Percentiles rank a stretch among this genome's conserved stretches.
These are phyloP conservation scores for Phytomonas serpens DNA, from an alignment of 208 protist species.

Conservation along the genomic window DNA sequence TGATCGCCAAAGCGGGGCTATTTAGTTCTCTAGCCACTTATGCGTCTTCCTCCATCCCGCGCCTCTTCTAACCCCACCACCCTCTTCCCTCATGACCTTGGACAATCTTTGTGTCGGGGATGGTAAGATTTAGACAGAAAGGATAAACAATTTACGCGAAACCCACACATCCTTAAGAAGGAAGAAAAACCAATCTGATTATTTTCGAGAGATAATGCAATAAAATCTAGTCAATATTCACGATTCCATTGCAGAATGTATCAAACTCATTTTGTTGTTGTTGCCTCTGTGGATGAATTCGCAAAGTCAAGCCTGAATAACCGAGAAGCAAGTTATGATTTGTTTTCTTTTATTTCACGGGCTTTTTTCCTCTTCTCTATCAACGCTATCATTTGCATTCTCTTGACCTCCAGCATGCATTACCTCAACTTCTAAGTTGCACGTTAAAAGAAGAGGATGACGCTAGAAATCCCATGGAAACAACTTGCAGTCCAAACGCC, in stretches of 20 bases:
- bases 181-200: not conserved
- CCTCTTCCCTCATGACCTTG: not conserved
- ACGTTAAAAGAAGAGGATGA: not conserved
- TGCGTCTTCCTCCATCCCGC: too few relatives aligned
- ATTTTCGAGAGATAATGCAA: not conserved
- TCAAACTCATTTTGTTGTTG: not conserved
- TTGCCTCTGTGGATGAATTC: not conserved
- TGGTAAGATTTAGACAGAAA: not conserved
- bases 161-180: not conserved
- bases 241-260: not conserved
- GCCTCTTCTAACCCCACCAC: too few relatives aligned
- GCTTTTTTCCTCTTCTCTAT: not conserved
- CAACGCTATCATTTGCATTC: not conserved
- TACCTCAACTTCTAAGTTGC: not conserved
- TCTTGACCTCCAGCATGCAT: not conserved
- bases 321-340: not conserved
- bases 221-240: not conserved
- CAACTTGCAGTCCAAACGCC: slow-evolving; percentile 46
- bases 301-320: not conserved
- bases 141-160: not conserved
- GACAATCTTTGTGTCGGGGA: not conserved
- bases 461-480: slow-evolving; percentile 26
- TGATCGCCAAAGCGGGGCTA: not conserved
- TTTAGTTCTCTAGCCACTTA: not conserved
- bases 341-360: not conserved